Evolutionary conservation across 768 basidiomycete species (phyloP), one percentile per base, ranked within the genome.

Genomic region (Collybia sp.): DNA sequence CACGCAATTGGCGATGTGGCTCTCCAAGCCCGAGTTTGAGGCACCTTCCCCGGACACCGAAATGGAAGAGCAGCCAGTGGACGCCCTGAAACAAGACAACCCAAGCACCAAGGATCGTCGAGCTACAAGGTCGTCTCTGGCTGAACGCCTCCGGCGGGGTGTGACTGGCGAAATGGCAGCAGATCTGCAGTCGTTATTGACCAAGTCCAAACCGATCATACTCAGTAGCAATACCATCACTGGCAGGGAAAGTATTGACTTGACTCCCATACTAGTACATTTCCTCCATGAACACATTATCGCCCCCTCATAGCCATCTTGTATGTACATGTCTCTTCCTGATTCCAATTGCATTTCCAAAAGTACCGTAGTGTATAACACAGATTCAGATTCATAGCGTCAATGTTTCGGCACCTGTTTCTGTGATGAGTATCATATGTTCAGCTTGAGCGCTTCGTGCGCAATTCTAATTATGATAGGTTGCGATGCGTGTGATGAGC

Each of bases 361-460:
- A 49, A 53, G 52, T 54, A 48, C 46, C 43, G 36, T 48, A 55
- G 25, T 48, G 44, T 51, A 15, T 50, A 48, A 16, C 32, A 37
- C 4, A 25, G 25, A 8, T 17, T 8, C 4, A 25, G 25, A 8
- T 17, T 8, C 50, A 72, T 43, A 50, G 52, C 19, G 93, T 95
- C 30, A 95, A 69, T 5, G 94, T 79, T 2, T 93, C 88, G n/a
- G 70, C 81, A 0, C 89, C 89, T 5, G 59, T 65, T 30, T 90
- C 74, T 1, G 90, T 93, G 44, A 95, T 88, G 20, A 93, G 68
- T 6, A 96, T 68, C 79, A 84, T 93, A 61, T 94, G 91, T 59
- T 96, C 92, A 12, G 83, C 85, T 63, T 93, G 90, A 2, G 92
- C 90, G 44, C 82, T 79, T 19, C 91, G 75, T 1, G 86, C 88